Base-by-base conservation (phyloP, 805 yeast species). In the Pichia thaimueangensis region DNA sequence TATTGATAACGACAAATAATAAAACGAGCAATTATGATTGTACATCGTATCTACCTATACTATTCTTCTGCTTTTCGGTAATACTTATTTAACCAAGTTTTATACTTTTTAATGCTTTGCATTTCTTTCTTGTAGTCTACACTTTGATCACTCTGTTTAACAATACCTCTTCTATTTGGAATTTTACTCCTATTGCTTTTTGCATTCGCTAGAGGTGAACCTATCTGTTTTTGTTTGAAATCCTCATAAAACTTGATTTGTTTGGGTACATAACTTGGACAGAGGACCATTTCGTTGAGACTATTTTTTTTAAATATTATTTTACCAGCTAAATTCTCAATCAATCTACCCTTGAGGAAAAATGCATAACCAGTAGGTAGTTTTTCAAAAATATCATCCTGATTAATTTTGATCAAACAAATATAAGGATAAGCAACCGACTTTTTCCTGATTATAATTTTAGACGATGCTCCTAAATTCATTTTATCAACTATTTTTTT, bases 271-370 rank as follows among this genome's bases (percentile, higher is more conserved):
- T 53, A 43, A 6, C 57, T 52, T 5, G 61, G 59, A 39, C 57
- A 50, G 3, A 57, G 37, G 23, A 56, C 45, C 29, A 54, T 42
- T 33, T 54, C 51, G 27, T 42, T 43, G 9, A 39, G 30, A 3
- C 34, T 37, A 11, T 30, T 29, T 16, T 39, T 38, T 9, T 30
- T 32, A 4, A 29, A 31, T 17, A 47, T 17, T 16, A 50, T 46
- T 23, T 42, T 54, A n/a, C 65, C 62, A 1, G 73, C 73, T 42
- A 68, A 55, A 47, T 69, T 70, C 45, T 68, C 68, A 21, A 63
- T 64, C 20, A 65, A 34, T 21, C 72, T 50, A 2, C 73, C 74
- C 39, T 65, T 69, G 30, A 69, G 48, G 10, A 69, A 61, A 23
- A 63, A 50, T 5, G 67, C 72, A 24, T 59, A 56, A 1, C 73